Evolutionary conservation across 106 monocot genomes (phyloP).

Genomic region (Allium cepa): DNA sequence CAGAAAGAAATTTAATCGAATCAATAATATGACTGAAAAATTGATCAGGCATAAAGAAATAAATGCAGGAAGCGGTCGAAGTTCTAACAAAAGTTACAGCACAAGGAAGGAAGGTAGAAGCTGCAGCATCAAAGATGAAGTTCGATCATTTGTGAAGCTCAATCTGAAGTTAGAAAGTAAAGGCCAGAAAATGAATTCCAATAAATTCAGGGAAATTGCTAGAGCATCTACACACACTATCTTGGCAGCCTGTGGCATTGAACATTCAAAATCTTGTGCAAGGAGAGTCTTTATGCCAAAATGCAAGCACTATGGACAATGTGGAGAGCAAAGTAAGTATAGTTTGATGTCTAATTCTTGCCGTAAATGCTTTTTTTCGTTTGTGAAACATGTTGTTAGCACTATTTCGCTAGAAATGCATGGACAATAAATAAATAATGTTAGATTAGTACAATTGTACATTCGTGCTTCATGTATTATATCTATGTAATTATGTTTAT

Average conservation of each 20-base stretch:
- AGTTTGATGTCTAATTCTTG: slow-evolving; percentile 40
- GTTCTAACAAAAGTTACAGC: slow-evolving; percentile 2
- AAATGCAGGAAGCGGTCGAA: too few species aligned
- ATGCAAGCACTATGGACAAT: slow-evolving; percentile 31
- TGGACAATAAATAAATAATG: too few species aligned
- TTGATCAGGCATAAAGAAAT: too few species aligned
- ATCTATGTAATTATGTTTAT: too few species aligned
- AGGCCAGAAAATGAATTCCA: slow-evolving; percentile 25
- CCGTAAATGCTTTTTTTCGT: slow-evolving; percentile 46
- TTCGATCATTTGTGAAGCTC: slow-evolving; percentile 56
- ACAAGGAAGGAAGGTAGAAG: background rate
- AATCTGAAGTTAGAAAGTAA: slow-evolving; percentile 38
- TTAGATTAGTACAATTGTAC: too few species aligned
- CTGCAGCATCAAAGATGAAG: slow-evolving; percentile 31
- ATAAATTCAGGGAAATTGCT: slow-evolving; percentile 63
- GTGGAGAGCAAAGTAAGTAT: slow-evolving; percentile 9
- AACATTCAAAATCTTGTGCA: slow-evolving; percentile 40
- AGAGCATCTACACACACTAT: slow-evolving; percentile 65
- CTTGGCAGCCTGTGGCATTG: slow-evolving; percentile 66
- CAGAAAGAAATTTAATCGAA: too few species aligned
- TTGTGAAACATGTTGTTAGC: slow-evolving; percentile 40
- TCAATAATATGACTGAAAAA: too few species aligned
- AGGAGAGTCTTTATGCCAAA: slow-evolving; percentile 13
- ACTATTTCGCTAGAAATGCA: slow-evolving; percentile 20
- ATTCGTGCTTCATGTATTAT: too few species aligned